These are phyloP conservation scores for Paecilomyces formosus DNA, from an alignment of 2,329 filamentous ascomycete genomes.

Conservation along the genomic window DNA sequence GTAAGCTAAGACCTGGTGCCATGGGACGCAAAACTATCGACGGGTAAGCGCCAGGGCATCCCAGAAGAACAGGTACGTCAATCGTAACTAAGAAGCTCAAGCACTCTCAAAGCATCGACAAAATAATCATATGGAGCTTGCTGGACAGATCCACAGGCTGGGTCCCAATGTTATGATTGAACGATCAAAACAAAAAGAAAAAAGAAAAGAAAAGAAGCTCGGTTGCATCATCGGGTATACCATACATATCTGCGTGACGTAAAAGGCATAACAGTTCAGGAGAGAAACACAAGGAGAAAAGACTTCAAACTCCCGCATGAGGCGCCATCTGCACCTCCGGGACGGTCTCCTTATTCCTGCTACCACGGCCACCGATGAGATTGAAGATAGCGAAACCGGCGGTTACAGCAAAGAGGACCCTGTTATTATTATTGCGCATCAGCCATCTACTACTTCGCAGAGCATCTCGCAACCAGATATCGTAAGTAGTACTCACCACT, in stretches of 20 bases:
- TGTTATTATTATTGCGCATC: background rate
- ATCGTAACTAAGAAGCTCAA: too few relatives aligned
- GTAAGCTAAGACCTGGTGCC: too few relatives aligned
- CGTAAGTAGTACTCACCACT: conserved; percentile 31
- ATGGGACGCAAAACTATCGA: too few relatives aligned
- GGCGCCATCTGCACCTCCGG: background rate
- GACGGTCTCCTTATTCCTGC: background rate
- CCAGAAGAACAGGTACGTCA: too few relatives aligned
- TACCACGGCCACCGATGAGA: background rate
- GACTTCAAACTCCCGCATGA: background rate
- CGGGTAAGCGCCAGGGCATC: too few relatives aligned
- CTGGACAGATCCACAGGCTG: background rate
- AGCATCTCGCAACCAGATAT: too few relatives aligned
- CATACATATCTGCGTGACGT: background rate
- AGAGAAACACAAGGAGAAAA: background rate
- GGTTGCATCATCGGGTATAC: background rate
- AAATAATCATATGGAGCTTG: background rate
- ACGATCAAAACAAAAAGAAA: background rate
- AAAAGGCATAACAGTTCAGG: background rate
- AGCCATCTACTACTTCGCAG: background rate
- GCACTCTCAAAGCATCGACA: background rate
- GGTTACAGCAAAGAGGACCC: conserved; percentile 6
- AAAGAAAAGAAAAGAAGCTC: background rate
- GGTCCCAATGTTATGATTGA: background rate
- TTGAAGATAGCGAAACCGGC: conserved; percentile 5